phyloP scores from a whole-genome alignment of 768 basidiomycete species.

The Leccinum subtestaceum region DNA sequence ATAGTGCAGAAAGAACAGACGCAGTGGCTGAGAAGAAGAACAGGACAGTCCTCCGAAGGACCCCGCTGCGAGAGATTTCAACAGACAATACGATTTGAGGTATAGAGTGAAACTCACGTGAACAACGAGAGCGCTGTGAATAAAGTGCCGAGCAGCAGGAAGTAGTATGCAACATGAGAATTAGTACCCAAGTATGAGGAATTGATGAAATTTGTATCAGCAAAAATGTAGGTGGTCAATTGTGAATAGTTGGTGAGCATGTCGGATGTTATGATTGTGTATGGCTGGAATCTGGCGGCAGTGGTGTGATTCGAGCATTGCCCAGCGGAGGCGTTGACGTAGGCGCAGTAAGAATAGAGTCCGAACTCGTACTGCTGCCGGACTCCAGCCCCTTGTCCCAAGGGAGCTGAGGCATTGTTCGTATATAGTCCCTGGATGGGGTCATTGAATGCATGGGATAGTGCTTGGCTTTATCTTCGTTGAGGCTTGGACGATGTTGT shows the following conservation, averaged over 20 bases:
- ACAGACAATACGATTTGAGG: background rate
- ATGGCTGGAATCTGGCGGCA: constrained; percentile 64
- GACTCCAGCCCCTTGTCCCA: constrained; percentile 54
- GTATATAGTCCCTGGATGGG: constrained; percentile 65
- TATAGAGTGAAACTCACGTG: constrained; percentile 46
- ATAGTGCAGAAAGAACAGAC: constrained; percentile 55
- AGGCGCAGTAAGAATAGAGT: constrained; percentile 80
- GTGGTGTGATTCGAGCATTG: constrained; percentile 61
- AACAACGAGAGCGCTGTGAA: constrained; percentile 62
- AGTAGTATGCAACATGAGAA: constrained; percentile 71
- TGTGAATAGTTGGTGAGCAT: constrained; percentile 62
- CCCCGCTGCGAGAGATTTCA: constrained; percentile 46
- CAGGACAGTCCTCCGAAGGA: constrained; percentile 59
- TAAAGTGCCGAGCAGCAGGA: constrained; percentile 70
- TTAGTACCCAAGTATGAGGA: constrained; percentile 60
- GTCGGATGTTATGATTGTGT: constrained; percentile 59
- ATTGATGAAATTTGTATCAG: constrained; percentile 52
- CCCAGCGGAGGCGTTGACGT: constrained; percentile 56
- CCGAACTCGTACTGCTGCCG: constrained; percentile 75
- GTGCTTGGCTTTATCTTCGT: constrained; percentile 41
- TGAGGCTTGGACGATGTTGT: background rate
- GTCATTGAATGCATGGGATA: constrained; percentile 50
- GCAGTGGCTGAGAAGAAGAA: constrained; percentile 68
- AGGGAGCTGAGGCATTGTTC: constrained; percentile 59
- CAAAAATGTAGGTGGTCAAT: constrained; percentile 52